Conservation (phyloP, 495 filamentous ascomycete species). For the Daldinia caldariorum region DNA sequence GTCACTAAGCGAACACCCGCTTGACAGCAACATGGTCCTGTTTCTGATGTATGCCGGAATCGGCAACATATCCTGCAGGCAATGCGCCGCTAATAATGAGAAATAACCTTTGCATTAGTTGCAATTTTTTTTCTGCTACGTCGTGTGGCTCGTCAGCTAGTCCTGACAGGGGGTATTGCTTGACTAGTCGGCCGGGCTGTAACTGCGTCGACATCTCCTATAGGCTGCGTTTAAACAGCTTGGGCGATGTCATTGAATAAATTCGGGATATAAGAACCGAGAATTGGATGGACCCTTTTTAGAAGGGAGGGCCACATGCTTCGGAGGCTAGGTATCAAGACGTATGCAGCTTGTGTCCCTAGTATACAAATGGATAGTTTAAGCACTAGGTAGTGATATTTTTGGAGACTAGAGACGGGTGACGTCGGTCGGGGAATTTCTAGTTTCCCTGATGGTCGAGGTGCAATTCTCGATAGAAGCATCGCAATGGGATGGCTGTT, state of each 20-base stretch:
- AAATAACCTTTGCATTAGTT: conserved; percentile 25
- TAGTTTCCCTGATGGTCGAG: conserved; percentile 21
- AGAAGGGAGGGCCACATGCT: conserved; percentile 31
- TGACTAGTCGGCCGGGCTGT: conserved; percentile 17
- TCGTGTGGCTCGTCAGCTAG: conserved; percentile 24
- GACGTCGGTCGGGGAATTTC: conserved; percentile 32
- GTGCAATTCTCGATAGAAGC: conserved; percentile 17
- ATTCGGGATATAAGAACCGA: conserved; percentile 30
- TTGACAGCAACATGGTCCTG: conserved; percentile 34
- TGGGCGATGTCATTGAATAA: conserved; percentile 17
- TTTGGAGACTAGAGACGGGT: conserved; percentile 19
- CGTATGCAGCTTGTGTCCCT: conserved; percentile 35
- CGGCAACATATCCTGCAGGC: conserved; percentile 25
- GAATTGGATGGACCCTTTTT: conserved; percentile 17
- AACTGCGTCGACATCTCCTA: conserved; percentile 20
- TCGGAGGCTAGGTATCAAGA: conserved; percentile 18
- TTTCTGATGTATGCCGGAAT: conserved; percentile 35
- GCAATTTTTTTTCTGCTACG: conserved; percentile 13
- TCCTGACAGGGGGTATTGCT: conserved; percentile 21
- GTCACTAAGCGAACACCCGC: conserved; percentile 28
- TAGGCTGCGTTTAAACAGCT: conserved; percentile 5
- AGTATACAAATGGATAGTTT: conserved; percentile 14
- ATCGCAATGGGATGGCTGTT: conserved; percentile 22
- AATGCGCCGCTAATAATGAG: conserved; percentile 20
- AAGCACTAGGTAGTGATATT: conserved; percentile 16